Evolutionary conservation across 2,329 filamentous ascomycete genomes (phyloP).

Genomic region (Incumbomyces lentus): DNA sequence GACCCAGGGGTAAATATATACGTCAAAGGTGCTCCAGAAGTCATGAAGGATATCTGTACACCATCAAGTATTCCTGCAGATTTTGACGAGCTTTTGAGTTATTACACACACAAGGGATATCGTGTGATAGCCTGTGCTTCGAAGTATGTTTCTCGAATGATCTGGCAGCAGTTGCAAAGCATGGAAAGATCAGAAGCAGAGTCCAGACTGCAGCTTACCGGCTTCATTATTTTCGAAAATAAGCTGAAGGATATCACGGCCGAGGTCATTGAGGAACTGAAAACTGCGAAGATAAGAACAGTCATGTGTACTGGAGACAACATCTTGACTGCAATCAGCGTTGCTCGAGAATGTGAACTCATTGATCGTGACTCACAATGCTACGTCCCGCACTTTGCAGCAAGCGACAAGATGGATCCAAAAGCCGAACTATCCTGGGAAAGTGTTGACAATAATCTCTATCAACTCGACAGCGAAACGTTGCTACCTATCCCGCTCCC

Average conservation of each 20-base stretch:
- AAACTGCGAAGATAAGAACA: constrained; percentile 70
- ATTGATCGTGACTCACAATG: constrained; percentile 75
- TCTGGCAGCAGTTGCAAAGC: constrained; percentile 90
- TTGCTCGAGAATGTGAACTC: constrained; percentile 79
- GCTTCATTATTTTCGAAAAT: constrained; percentile 98
- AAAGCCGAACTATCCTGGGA: constrained; percentile 75
- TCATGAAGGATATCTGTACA: constrained; percentile 86
- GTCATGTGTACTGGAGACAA: constrained; percentile 99
- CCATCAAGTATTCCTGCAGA: constrained; percentile 73
- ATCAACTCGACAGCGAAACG: constrained; percentile 67
- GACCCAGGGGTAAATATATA: constrained; percentile 76
- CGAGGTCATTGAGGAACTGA: constrained; percentile 69
- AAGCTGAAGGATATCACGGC: constrained; percentile 86
- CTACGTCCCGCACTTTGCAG: constrained; percentile 79
- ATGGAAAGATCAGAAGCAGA: constrained; percentile 83
- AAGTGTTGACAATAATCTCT: constrained; percentile 78
- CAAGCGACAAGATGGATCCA: constrained; percentile 64
- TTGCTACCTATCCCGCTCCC: constrained; percentile 64
- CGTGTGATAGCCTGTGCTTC: constrained; percentile 92
- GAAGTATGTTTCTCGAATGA: constrained; percentile 76
- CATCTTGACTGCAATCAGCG: constrained; percentile 90
- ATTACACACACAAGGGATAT: constrained; percentile 93
- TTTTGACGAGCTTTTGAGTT: constrained; percentile 77
- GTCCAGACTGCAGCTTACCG: constrained; percentile 71
- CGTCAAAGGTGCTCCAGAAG: constrained; percentile 93